Base-by-base conservation (phyloP, 371 early-diverging fungal genomes). In the Syncephalastrum racemosum region DNA sequence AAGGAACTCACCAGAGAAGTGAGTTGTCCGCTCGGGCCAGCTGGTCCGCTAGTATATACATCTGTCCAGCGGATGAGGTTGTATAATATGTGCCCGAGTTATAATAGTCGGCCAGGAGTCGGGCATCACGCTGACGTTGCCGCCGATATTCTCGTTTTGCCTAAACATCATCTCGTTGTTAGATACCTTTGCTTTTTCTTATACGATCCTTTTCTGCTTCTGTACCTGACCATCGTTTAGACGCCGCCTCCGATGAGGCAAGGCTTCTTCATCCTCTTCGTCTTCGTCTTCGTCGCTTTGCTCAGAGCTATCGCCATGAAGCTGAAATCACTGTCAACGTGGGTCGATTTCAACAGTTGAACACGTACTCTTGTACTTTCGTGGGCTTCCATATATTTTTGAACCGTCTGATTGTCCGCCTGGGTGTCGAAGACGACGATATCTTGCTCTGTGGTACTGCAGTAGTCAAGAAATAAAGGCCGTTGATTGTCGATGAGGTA, bases 401-500 rank as follows among this genome's bases (percentile, higher is more conserved):
- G 62, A 66, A 90, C 63, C 19, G 82, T 79, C 19, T 63, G 66
- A n/a, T 85, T 87, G 8, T 90, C 77, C 14, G 86, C 88, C 7
- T 84, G 88, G 52, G 95, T 95, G 51, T 92, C 92, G 58, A 95
- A 76, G 4, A 92, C 88, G 67, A 70, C 67, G 0, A 93, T 79
- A 60, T 89, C 82, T 24, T 76, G 77, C 60, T 82, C 83, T 64
- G 58, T 46, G 0, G 77, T 70, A 48, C 77, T 90, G 24, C 95
- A 60, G 53, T 92, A 94, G 23, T 87, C 82, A 8, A 97, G 80
- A 58, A 90, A 81, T 22, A 92, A 71, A 3, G 97, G 97, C 23
- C 97, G 80, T 53, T 91, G 95, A 53, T 88, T 90, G 59, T 97
- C 97, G 45, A 94, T 67, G 4, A 97, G 74, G 58, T 92, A 86